phyloP scores from a whole-genome alignment of 139 green algal genomes.

The Asterochloris erici region DNA sequence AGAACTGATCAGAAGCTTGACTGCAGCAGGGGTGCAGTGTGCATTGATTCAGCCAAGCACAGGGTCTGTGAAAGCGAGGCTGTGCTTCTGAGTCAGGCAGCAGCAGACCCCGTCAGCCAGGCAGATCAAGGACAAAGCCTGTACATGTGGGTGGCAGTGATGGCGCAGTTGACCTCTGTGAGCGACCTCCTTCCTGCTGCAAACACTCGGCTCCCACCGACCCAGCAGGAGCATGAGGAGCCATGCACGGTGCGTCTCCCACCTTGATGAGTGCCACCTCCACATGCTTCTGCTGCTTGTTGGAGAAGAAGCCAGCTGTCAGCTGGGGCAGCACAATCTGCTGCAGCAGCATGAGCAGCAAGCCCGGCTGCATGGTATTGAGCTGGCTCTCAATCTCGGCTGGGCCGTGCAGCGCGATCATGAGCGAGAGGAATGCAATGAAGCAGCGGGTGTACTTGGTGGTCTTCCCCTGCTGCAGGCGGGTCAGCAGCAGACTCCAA shows the following conservation, averaged over 20 bases:
- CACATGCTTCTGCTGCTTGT: slow-evolving; percentile 75
- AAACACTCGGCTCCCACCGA: too few species aligned
- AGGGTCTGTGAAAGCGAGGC: too few species aligned
- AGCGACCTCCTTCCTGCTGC: too few species aligned
- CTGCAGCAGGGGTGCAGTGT: too few species aligned
- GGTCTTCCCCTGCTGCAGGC: slow-evolving; percentile 62
- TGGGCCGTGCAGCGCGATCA: slow-evolving; percentile 63
- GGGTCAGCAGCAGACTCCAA: slow-evolving; percentile 68
- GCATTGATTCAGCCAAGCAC: too few species aligned
- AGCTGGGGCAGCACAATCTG: slow-evolving; percentile 45
- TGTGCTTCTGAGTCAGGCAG: too few species aligned
- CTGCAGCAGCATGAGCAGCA: slow-evolving; percentile 79
- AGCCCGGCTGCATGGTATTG: slow-evolving; percentile 79
- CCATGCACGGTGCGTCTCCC: background rate
- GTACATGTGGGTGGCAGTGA: too few species aligned
- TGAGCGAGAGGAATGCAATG: slow-evolving; percentile 67
- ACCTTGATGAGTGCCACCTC: slow-evolving; percentile 67
- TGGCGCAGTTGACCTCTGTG: too few species aligned
- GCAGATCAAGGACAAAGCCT: too few species aligned
- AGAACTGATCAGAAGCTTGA: too few species aligned
- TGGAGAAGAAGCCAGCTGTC: slow-evolving; percentile 48
- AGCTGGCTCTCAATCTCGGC: slow-evolving; percentile 45
- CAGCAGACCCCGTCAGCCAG: too few species aligned
- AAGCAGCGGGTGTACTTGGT: slow-evolving; percentile 74
- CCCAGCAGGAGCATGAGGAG: too few species aligned